Evolutionary conservation across 2,329 filamentous ascomycete species (phyloP), one percentile per base, ranked within the genome.

Genomic region (Apiospora aurea): DNA sequence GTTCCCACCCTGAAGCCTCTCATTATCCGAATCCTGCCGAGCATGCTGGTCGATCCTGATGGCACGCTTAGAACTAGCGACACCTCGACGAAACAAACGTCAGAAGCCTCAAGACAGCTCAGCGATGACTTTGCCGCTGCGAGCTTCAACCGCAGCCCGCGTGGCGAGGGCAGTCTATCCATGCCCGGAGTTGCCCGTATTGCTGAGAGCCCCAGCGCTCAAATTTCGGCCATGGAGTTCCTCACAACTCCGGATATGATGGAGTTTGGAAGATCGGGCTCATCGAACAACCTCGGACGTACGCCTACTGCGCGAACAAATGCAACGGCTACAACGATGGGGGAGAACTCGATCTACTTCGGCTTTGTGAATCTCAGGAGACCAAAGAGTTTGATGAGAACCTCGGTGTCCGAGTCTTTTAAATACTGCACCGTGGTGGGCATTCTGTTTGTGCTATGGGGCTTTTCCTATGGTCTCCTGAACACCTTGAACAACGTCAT

Each of bases 1-100:
- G 93, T 98, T n/a, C 96, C 96, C 11, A 96, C 93, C 0, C 84
- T 98, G 74, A 98, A 98, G 80, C 95, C 96, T 1, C 85, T 98
- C 8, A 91, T 96, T 71, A 89, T 93, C 75, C 86, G 86, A 72
- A 85, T 90, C 70, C 81, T 90, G n/a, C 89, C 89, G 2, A 81
- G 84, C 26, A 88, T 90, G 83, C 79, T 90, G 13, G 80, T 88
- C 74, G 87, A 89, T 71, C 86, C 86, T 0, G 79, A 88, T 73
- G 84, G 84, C 61, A 86, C 84, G 18, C 75, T 78, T 5, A 78
- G 76, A 43, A 79, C 74, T 57, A 79, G 80, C 6, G 77, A 77
- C 16, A 80, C 78, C 14, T 72, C 73, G 21, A 77, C 79, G 51
- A 79, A 77, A 69, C 78, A 77, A 21, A 71, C 74, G 21, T 74